These are phyloP conservation scores for Plasmodium sp. DNA, from an alignment of 169 alveolate genomes.

Conservation along the genomic window DNA sequence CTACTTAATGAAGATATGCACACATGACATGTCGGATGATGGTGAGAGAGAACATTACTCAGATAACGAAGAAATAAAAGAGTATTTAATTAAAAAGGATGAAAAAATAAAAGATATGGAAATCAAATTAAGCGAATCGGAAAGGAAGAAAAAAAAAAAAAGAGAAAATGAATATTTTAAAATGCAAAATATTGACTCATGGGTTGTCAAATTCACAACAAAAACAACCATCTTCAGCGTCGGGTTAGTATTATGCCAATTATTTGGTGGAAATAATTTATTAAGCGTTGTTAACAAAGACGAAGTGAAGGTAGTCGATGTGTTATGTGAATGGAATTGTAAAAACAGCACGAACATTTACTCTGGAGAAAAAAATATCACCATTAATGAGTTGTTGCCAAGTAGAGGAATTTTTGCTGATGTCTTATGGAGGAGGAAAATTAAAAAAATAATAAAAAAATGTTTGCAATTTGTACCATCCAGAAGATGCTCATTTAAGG, in stretches of 20 bases:
- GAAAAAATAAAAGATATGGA: slow-evolving; percentile 35
- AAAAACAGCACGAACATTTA: slow-evolving; percentile 65
- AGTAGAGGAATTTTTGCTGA: slow-evolving; percentile 76
- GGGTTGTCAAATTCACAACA: slow-evolving; percentile 76
- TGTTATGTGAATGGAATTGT: slow-evolving; percentile 83
- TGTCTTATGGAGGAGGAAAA: slow-evolving; percentile 74
- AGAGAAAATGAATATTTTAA: slow-evolving; percentile 45
- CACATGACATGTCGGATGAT: slow-evolving; percentile 51
- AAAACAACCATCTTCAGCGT: slow-evolving; percentile 78
- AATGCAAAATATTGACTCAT: slow-evolving; percentile 50
- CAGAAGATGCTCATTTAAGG: slow-evolving; percentile 74
- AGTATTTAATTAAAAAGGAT: slow-evolving; percentile 25
- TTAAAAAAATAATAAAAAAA: slow-evolving; percentile 64
- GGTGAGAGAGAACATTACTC: slow-evolving; percentile 16
- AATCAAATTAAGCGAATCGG: slow-evolving; percentile 29
- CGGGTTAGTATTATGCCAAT: slow-evolving; percentile 79
- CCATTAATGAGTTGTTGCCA: slow-evolving; percentile 77
- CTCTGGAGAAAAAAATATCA: slow-evolving; percentile 58
- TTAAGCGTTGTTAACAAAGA: slow-evolving; percentile 74
- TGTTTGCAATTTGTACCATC: slow-evolving; percentile 79
- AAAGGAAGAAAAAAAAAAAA: slow-evolving; percentile 28
- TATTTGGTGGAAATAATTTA: slow-evolving; percentile 80
- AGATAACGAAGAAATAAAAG: slow-evolving; percentile 53
- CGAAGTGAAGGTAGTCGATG: slow-evolving; percentile 79
- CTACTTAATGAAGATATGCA: slow-evolving; percentile 43